Evolutionary conservation across 1,284 basidiomycete genomes (phyloP).

Genomic region (Apiotrichum akiyoshidainum): DNA sequence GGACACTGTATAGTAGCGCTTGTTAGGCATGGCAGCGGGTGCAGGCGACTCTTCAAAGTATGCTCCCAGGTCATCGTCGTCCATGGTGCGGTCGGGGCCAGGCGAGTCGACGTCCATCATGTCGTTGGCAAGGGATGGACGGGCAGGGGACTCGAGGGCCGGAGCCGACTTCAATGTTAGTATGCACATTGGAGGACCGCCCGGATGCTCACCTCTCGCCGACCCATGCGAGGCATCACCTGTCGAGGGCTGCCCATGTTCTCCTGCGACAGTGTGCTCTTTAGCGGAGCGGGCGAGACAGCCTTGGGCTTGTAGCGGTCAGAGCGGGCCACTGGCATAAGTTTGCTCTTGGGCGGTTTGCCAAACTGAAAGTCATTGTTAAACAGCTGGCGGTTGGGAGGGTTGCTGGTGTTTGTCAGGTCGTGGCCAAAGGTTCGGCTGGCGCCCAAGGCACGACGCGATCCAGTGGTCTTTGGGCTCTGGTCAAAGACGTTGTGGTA

Average conservation of each 20-base stretch:
- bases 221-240: constrained; percentile 27
- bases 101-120: constrained; percentile 48
- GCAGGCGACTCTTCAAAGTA: constrained; percentile 48
- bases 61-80: constrained; percentile 28
- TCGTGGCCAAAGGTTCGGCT: constrained; percentile 40
- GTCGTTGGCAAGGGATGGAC: background rate
- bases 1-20: constrained; percentile 29
- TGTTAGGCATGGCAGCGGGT: constrained; percentile 27
- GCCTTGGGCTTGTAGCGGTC: background rate
- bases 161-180: constrained; percentile 20
- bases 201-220: constrained; percentile 31
- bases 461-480: background rate
- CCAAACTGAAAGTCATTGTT: background rate
- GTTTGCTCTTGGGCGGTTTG: constrained; percentile 29
- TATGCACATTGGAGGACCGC: background rate
- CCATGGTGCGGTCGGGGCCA: constrained; percentile 30
- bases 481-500: background rate
- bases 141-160: constrained; percentile 12
- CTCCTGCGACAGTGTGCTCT: constrained; percentile 40
- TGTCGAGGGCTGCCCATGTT: constrained; percentile 26
- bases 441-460: background rate
- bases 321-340: constrained; percentile 40
- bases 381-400: constrained; percentile 7
- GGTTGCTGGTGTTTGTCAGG: constrained; percentile 29
- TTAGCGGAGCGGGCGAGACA: constrained; percentile 31